phyloP scores from a whole-genome alignment of 805 yeast species.

The Candida xiaguanensis region DNA sequence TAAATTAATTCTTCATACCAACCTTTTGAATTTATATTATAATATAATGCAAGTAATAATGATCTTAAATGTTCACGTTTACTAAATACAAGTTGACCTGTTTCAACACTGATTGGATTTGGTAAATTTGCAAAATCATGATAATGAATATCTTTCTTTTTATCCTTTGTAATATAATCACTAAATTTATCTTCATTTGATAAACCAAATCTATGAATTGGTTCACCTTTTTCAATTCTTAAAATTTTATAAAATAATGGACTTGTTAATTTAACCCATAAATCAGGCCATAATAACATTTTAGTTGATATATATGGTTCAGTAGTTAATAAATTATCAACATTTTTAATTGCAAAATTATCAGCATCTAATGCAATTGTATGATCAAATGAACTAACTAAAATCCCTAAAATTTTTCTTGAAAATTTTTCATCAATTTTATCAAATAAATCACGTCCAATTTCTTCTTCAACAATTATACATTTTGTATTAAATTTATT shows the following conservation, averaged over 20 bases:
- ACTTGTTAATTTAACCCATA: slow-evolving; percentile 31
- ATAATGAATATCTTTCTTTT: slow-evolving; percentile 16
- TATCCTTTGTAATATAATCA: slow-evolving; percentile 18
- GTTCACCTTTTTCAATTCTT: slow-evolving; percentile 26
- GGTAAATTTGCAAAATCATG: slow-evolving; percentile 35
- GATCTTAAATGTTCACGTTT: slow-evolving; percentile 29
- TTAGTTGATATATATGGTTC: slow-evolving; percentile 22
- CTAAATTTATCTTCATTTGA: slow-evolving; percentile 21
- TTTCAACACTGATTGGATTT: slow-evolving; percentile 24
- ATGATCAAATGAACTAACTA: slow-evolving; percentile 31
- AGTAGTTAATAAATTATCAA: slow-evolving; percentile 22
- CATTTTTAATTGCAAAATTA: slow-evolving; percentile 28
- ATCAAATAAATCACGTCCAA: slow-evolving; percentile 19
- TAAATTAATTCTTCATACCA: slow-evolving; percentile 28
- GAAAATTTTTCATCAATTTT: slow-evolving; percentile 22
- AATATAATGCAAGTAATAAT: slow-evolving; percentile 30
- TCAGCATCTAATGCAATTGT: slow-evolving; percentile 32
- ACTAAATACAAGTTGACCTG: slow-evolving; percentile 35
- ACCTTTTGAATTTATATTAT: slow-evolving; percentile 27
- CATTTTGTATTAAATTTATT: slow-evolving; percentile 22
- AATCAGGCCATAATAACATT: slow-evolving; percentile 35
- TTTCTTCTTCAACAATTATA: slow-evolving; percentile 22
- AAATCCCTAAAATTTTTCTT: slow-evolving; percentile 27
- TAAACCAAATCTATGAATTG: slow-evolving; percentile 25
- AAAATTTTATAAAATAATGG: slow-evolving; percentile 32